Evolutionary conservation across 495 filamentous ascomycete species (phyloP), one percentile per base, ranked within the genome.

Genomic region (Annulohypoxylon bovei): DNA sequence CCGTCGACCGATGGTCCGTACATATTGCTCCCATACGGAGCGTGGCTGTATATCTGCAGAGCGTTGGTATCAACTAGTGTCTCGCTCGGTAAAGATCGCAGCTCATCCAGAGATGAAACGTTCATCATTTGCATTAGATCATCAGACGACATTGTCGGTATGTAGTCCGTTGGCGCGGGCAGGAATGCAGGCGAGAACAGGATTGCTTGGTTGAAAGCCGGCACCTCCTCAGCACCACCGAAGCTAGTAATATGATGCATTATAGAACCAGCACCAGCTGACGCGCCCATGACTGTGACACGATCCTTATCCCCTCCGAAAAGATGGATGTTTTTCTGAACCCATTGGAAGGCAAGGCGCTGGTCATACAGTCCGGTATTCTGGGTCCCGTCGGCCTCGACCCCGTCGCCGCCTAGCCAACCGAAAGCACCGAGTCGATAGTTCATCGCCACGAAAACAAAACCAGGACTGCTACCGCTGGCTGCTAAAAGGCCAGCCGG

Each of bases 361-460:
- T 86, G 84, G 62, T 85, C 84, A 5, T 82, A 77, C 3, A 85
- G 57, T 9, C 57, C 62, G 16, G 57, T 83, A 64, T 92, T 92
- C 8, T 84, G 77, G n/a, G 79, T 82, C 2, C 88, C 88, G 14
- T 78, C 77, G 6, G 83, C 79, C 5, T 49, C 37, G 9, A 74
- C 65, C 14, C 72, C 74, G n/a, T 75, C 76, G 18, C 84, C 82
- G 3, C 81, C 78, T 1, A 89, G 80, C 77, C 84, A 93, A 5
- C 90, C 90, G 72, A 91, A 90, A 0, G 85, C 86, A 25, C 88
- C 88, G 12, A 88, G 78, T 7, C 87, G 81, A 66, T 90, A 89
- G 62, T 89, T 90, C n/a, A 88, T 47, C 16, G 86, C 77, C 9
- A 90, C 86, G 62, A 79, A 89, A 12, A 89, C 82, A 23, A 88